Base-by-base conservation (phyloP, 768 basidiomycete species). In the Tylopilus balloui region DNA sequence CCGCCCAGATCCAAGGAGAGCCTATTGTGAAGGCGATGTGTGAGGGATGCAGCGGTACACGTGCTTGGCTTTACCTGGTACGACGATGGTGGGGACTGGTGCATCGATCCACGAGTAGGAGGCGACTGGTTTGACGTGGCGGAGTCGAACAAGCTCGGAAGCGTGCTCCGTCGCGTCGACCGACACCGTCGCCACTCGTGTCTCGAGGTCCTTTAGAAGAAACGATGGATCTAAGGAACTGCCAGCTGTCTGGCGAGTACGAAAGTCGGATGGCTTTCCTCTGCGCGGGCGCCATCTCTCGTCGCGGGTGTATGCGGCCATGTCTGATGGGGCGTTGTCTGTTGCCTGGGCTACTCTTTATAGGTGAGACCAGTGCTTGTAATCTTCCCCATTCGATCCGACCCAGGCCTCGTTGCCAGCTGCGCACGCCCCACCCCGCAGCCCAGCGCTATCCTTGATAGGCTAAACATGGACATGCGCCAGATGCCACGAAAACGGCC, bases 1-100 rank as follows among this genome's bases (percentile, higher is more conserved):
- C 71, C 4, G 61, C 69, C 85, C 84, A 86, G 45, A 75, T 64
- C 17, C 76, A 73, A 0, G 85, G 83, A 0, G 78, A 80, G 0
- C 83, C 83, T 86, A 51, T 51, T 4, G 65, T 45, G 29, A 17
- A 15, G 15, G 24, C 11, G 23, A 9, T 20, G 27, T 28, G 25
- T 34, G 27, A 20, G 29, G n/a, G 9, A 2, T 27, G 14, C 34
- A 40, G 38, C 2, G 35, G 34, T 15, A 8, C 1, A 24, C 17
- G 3, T 12, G 21, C 4, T 9, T 25, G n/a, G 24, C 25, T 72
- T 37, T 44, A 73, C 78, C 78, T 52, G 78, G 78, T 38, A 80
- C 73, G 42, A 74, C 70, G 38, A 83, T 80, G 1, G 76, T 79
- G 1, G 79, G 78, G 12, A 60, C 58, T 0, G 58, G 36, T 4